Conservation (phyloP, 1,284 basidiomycete species). For the Sanguinoderma infundibulare region DNA sequence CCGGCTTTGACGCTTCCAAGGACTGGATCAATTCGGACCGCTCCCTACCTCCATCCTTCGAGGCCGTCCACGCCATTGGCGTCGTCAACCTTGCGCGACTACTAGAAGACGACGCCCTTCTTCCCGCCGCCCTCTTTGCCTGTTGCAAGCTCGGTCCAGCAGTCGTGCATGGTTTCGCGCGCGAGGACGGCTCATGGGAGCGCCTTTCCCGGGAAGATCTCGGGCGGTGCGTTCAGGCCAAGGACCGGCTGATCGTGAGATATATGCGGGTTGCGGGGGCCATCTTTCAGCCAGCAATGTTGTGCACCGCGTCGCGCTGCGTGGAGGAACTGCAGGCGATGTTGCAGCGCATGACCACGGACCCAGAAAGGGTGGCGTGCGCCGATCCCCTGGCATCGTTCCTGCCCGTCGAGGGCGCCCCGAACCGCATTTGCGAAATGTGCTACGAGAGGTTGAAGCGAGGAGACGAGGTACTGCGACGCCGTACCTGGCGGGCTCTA, state of each 20-base stretch:
- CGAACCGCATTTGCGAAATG: background rate
- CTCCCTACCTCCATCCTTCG: background rate
- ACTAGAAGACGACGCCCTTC: background rate
- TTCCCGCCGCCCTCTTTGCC: slow-evolving; percentile 1
- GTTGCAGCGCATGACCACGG: background rate
- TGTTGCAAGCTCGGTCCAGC: background rate
- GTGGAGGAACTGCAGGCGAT: background rate
- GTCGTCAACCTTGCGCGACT: slow-evolving; percentile 6
- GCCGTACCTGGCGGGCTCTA: background rate
- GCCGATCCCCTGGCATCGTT: background rate
- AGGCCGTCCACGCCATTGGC: slow-evolving; percentile 1
- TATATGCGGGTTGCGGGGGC: no score
- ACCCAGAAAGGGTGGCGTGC: background rate
- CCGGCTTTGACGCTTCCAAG: background rate
- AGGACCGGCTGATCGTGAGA: slow-evolving; percentile 29
- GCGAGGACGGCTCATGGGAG: slow-evolving; percentile 14
- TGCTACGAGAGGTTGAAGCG: background rate
- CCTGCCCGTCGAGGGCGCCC: background rate
- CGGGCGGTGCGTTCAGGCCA: background rate
- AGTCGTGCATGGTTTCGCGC: background rate
- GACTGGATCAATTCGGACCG: background rate
- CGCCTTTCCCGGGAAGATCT: slow-evolving; percentile 4
- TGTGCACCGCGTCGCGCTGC: no score
- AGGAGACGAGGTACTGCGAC: background rate
- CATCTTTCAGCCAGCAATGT: no score